Base-by-base conservation (phyloP, 192 early-diverging fungal genomes). In the Backusella luteola region DNA sequence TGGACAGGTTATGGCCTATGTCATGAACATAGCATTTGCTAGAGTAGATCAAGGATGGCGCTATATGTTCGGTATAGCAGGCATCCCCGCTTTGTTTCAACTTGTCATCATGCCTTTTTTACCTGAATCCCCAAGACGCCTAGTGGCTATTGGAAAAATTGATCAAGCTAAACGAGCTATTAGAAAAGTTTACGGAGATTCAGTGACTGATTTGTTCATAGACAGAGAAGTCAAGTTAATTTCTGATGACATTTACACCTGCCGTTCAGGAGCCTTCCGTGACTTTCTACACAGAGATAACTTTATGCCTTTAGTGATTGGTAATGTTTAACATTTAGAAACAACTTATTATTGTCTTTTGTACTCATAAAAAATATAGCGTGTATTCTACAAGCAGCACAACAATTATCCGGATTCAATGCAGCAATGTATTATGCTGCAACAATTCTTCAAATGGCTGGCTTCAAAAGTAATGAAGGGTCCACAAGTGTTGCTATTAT, bases 1-100 rank as follows among this genome's bases (percentile, higher is more conserved):
- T 66, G 87, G 87, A 2, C 85, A 89, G 59, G 76, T 87, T 36
- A 71, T 89, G 66, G 84, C 87, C 11, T 89, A 89, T 73, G 41
- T 89, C 0, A 81, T 89, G 44, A 85, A 83, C 9, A 85, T 85
- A n/a, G 85, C 81, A 4, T 81, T 87, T 73, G 79, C 83, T 7
- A 78, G 81, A 69, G 77, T 76, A 4, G 67, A 66, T 15, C 34
- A 83, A 44, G 87, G 87, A 19, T 89, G 87, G 87, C 81, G 87
- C 11, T 89, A 84, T 75, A 89, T 89, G 87, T 85, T 89, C 80
- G 87, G 85, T 12, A 79, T 89, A 63, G 85, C 87, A 1, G 85
- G 67, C n/a, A 26, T 85, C 6, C 87, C 87, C 29, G 86, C 87
- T 2, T 17, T 87, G 26, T 71, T 89, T 34, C 87, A 89, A 73